Evolutionary conservation across 2,329 filamentous ascomycete species (phyloP), one percentile per base, ranked within the genome.

Genomic region (Venturiaceae sp.): DNA sequence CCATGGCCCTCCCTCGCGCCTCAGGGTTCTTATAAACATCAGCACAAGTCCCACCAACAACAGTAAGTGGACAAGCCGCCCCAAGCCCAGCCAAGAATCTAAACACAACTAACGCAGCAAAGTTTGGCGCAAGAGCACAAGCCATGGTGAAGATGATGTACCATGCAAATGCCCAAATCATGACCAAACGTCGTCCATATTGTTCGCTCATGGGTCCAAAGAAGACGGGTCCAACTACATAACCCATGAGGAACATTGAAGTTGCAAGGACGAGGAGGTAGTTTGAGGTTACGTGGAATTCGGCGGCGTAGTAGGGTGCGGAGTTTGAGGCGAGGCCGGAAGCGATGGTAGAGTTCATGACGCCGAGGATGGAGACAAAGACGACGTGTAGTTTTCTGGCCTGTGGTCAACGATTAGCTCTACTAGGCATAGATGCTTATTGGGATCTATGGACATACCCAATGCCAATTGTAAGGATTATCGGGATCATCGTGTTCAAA

Each of bases 331-430:
- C 83, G 5, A 89, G 74, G 0, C 83, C 77, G 44, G 81, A 86
- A 1, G 81, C 82, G 71, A 88, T 81, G 9, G 85, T 88, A 28
- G 80, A 83, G 68, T 89, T 89, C 66, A 87, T 75, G 46, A 88
- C 83, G 57, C 80, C 76, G 62, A 80, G 67, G 71, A 83, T 82
- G 1, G 79, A 78, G 0, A 80, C 75, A 28, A 81, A 65, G 2
- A 85, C 66, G 5, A 87, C 76, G 37, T 74, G 71, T 1, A 71
- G 62, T 66, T 87, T 88, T 64, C 77, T 82, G 54, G 64, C 63
- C 78, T 84, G 62, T n/a, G 13, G 44, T 6, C 23, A 30, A 8
- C 21, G 26, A n/a, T 54, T n/a, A 55, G 23, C 26, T 14, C 13
- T 44, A 32, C 14, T 19, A 26, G 23, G 6, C 28, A 3, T 16